Percentiles rank a stretch among this genome's conserved stretches.
Evolutionary conservation across 768 basidiomycete genomes (phyloP).

Genomic region (Mrakia hoshinonis): DNA sequence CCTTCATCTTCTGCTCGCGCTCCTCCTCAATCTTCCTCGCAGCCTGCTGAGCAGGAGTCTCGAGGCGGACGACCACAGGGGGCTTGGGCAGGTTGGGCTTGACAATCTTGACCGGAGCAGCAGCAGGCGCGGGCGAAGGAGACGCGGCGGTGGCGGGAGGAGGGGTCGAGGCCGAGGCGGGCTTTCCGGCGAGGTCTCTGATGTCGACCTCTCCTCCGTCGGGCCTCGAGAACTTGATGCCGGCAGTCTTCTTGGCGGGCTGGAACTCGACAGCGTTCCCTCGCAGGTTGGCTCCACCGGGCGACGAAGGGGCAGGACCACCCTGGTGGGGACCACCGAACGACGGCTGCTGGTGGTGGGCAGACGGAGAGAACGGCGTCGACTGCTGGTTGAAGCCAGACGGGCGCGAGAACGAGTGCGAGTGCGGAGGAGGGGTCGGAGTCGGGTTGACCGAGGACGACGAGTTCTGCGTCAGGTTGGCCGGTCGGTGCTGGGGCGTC

Average conservation of each 20-base stretch:
- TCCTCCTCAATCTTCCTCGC: constrained; percentile 36
- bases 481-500: constrained; percentile 27
- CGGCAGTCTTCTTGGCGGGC: constrained; percentile 38
- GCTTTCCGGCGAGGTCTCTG: constrained; percentile 48
- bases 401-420: constrained; percentile 23
- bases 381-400: constrained; percentile 29
- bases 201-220: constrained; percentile 57
- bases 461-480: constrained; percentile 21
- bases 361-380: constrained; percentile 26
- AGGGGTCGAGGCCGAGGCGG: constrained; percentile 38
- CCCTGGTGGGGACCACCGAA: not conserved
- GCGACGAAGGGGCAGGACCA: constrained; percentile 24
- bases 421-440: constrained; percentile 8
- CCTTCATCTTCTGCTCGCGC: constrained; percentile 38
- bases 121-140: constrained; percentile 49
- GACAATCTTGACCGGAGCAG: constrained; percentile 47
- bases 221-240: constrained; percentile 53
- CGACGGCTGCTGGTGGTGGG: constrained; percentile 11
- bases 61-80: constrained; percentile 37
- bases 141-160: constrained; percentile 38
- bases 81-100: constrained; percentile 35
- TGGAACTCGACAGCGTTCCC: constrained; percentile 38
- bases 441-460: constrained; percentile 14
- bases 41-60: constrained; percentile 30
- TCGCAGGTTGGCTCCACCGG: constrained; percentile 26